Evolutionary conservation across 2,329 filamentous ascomycete species (phyloP).

Genomic region (Acarospora socialis): DNA sequence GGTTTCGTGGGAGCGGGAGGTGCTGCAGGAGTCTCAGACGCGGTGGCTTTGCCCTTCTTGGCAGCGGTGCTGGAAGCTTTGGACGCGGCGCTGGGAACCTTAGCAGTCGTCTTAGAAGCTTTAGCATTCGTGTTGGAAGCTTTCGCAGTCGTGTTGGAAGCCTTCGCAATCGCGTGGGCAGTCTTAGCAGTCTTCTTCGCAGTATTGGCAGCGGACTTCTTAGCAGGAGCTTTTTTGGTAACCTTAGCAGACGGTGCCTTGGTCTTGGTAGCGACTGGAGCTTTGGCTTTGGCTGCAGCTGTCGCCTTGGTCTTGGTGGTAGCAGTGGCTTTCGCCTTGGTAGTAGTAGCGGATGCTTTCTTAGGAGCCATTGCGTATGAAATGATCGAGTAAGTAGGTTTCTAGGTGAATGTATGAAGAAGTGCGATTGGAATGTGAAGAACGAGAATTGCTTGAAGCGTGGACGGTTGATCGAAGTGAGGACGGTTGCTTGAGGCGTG

Average conservation of each 20-base stretch:
- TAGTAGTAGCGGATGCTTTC: too few relatives aligned
- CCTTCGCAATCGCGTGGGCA: too few relatives aligned
- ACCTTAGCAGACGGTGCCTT: background rate
- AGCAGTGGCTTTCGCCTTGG: too few relatives aligned
- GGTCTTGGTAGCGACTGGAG: background rate
- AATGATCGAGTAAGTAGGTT: too few relatives aligned
- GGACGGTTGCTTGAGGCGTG: too few relatives aligned
- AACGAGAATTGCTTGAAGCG: too few relatives aligned
- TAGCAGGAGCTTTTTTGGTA: background rate
- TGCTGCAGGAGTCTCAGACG: conserved; percentile 13
- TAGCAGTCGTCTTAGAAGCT: conserved; percentile 6
- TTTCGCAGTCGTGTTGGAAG: conserved; percentile 1
- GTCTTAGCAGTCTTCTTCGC: conserved; percentile 12
- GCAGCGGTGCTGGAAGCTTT: conserved; percentile 5
- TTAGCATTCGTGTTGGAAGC: conserved; percentile 11
- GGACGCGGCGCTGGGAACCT: background rate
- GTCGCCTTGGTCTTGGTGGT: too few relatives aligned
- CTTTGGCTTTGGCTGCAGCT: too few relatives aligned
- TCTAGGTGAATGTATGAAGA: too few relatives aligned
- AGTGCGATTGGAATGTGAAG: too few relatives aligned
- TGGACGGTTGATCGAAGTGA: too few relatives aligned
- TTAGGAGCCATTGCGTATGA: too few relatives aligned
- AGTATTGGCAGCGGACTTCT: background rate
- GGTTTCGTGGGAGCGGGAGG: conserved; percentile 4
- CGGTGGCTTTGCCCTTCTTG: conserved; percentile 9